These are phyloP conservation scores for Solanum hybrid DNA, from an alignment of 305 asterid genomes.

Conservation along the genomic window DNA sequence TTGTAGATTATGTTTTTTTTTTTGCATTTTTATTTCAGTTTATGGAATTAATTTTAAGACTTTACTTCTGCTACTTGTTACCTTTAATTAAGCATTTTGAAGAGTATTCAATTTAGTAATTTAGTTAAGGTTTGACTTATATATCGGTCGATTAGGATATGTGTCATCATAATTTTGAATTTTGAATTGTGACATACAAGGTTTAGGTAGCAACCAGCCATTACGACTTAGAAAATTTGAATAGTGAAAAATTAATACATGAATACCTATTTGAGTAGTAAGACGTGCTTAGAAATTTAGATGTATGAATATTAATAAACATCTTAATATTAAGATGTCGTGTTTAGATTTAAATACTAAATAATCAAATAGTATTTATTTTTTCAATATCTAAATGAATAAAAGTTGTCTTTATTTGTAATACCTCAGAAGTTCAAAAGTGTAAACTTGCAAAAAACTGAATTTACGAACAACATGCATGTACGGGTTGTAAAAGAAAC, in stretches of 20 bases:
- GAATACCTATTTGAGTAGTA: not conserved
- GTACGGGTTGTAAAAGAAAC: too few species aligned
- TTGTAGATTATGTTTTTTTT: not conserved
- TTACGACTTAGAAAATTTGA: not conserved
- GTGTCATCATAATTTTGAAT: not conserved
- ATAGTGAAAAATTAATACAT: not conserved
- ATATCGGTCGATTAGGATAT: not conserved
- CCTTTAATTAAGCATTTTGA: not conserved
- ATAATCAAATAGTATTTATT: too few species aligned
- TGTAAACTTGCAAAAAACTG: not conserved
- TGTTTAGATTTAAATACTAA: not conserved
- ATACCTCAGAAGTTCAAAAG: not conserved
- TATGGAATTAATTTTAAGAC: not conserved
- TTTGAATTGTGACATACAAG: not conserved
- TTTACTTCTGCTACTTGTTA: not conserved
- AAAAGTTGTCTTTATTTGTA: not conserved
- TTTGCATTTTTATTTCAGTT: not conserved
- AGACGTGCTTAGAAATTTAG: not conserved
- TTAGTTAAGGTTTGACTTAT: not conserved
- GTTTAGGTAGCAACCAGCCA: not conserved
- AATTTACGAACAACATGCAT: too few species aligned
- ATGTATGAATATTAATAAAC: too few species aligned
- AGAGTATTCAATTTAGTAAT: not conserved
- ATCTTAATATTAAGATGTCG: not conserved
- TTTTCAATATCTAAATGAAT: too few species aligned